Percentiles rank a stretch among this genome's conserved stretches.
Conservation (phyloP, 306 rosid genomes). For the Ammopiptanthus mongolicus region DNA sequence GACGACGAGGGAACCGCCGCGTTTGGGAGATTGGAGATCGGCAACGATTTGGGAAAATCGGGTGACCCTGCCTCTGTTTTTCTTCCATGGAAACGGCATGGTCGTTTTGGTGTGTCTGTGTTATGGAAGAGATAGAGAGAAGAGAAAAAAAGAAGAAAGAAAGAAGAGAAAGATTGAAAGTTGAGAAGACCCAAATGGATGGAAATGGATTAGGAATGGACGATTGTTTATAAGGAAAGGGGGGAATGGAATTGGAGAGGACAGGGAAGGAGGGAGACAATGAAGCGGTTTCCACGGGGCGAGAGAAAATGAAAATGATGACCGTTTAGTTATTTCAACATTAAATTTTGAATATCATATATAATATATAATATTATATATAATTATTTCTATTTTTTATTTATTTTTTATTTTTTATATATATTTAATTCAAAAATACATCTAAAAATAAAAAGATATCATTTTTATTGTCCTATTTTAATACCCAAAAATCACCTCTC, state of each 20-base stretch:
- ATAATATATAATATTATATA: too few species aligned
- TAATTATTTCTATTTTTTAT: too few species aligned
- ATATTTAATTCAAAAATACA: too few species aligned
- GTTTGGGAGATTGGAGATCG: constrained; percentile 72
- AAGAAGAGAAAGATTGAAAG: background rate
- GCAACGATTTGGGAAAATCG: constrained; percentile 72
- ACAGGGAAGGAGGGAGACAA: background rate
- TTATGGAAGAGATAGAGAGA: background rate
- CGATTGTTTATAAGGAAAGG: background rate
- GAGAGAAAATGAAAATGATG: background rate
- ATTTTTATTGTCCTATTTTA: too few species aligned
- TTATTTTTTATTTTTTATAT: too few species aligned
- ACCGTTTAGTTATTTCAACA: too few species aligned
- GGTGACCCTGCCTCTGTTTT: constrained; percentile 30
- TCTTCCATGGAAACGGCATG: constrained; percentile 91
- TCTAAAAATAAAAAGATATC: too few species aligned
- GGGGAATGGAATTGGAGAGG: background rate
- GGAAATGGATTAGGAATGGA: background rate
- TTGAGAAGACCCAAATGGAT: background rate
- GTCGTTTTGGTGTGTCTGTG: background rate
- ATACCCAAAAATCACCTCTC: too few species aligned
- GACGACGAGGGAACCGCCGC: constrained; percentile 66
- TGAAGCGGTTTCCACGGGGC: background rate
- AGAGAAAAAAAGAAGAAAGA: background rate
- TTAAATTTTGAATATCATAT: too few species aligned